A percentile compares a stretch with the other conserved stretches of the same genome.
These are phyloP conservation scores for Puccinellia tenuiflora DNA, from an alignment of 176 grass and related monocot genomes.

Conservation along the genomic window DNA sequence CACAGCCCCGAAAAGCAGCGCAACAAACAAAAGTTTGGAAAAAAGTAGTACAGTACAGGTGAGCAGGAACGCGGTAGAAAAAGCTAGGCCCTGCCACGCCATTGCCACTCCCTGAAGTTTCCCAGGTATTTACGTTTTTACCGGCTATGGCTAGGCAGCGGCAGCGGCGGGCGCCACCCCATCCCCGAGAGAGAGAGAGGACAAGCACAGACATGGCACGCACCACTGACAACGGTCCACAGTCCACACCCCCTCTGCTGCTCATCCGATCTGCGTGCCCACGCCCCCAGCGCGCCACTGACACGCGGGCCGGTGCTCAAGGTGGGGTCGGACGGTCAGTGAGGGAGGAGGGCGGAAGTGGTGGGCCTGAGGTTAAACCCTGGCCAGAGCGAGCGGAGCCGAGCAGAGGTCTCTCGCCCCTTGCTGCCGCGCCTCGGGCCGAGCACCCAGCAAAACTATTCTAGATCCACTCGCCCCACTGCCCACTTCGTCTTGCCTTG, in stretches of 20 bases:
- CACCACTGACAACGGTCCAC: conserved; percentile 34
- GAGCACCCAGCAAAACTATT: conserved; percentile 12
- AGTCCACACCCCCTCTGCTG: neutral
- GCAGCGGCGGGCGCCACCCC: neutral
- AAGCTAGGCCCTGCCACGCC: neutral
- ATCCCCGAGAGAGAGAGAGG: neutral
- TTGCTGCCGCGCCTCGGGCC: conserved; percentile 25
- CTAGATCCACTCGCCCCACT: conserved; percentile 38
- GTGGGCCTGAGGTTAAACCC: neutral
- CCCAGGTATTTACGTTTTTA: neutral
- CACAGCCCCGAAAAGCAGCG: neutral
- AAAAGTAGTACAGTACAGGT: neutral
- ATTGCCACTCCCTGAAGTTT: neutral
- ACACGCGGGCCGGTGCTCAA: fast-evolving
- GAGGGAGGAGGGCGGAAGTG: fast-evolving
- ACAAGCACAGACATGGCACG: conserved; percentile 19
- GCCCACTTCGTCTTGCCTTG: neutral
- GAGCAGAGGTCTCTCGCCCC: neutral
- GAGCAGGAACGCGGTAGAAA: neutral
- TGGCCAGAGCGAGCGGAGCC: neutral
- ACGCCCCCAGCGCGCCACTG: neutral
- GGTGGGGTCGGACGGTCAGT: neutral
- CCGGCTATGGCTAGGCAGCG: conserved; percentile 13
- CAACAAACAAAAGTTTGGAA: neutral
- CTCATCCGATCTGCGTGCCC: too few species aligned